phyloP scores from a whole-genome alignment of 768 basidiomycete species.

The Favolaschia claudopus region DNA sequence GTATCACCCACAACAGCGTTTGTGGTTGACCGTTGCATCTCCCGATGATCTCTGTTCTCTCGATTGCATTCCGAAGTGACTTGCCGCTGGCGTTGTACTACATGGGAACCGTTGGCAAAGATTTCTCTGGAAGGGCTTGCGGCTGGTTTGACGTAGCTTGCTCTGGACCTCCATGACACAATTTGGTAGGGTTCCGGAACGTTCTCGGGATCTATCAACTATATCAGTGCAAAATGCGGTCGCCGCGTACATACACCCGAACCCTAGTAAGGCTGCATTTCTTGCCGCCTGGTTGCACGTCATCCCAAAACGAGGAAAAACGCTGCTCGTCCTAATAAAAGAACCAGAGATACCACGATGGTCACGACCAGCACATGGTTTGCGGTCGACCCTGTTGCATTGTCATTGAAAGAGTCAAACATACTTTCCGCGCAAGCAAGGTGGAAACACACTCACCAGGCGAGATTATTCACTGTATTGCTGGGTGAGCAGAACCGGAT shows the following conservation, averaged over 20 bases:
- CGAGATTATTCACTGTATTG: no score
- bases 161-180: no score
- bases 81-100: no score
- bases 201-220: slow-evolving; percentile 10
- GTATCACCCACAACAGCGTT: no score
- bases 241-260: background rate
- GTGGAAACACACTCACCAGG: no score
- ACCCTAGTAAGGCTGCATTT: background rate
- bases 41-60: no score
- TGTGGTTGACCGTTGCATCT: no score
- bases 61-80: no score
- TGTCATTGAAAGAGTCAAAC: background rate
- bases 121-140: no score
- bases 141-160: no score
- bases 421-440: background rate
- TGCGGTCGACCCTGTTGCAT: background rate
- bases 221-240: background rate
- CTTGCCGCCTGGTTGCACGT: background rate
- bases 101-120: no score
- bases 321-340: background rate
- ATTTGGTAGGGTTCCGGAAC: background rate
- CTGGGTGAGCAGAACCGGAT: no score
- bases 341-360: slow-evolving; percentile 8
- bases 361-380: background rate
- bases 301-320: slow-evolving; percentile 2